Evolutionary conservation across 2,329 filamentous ascomycete genomes (phyloP), one percentile per base, ranked within the genome.

Genomic region (Ophiostoma australiae): DNA sequence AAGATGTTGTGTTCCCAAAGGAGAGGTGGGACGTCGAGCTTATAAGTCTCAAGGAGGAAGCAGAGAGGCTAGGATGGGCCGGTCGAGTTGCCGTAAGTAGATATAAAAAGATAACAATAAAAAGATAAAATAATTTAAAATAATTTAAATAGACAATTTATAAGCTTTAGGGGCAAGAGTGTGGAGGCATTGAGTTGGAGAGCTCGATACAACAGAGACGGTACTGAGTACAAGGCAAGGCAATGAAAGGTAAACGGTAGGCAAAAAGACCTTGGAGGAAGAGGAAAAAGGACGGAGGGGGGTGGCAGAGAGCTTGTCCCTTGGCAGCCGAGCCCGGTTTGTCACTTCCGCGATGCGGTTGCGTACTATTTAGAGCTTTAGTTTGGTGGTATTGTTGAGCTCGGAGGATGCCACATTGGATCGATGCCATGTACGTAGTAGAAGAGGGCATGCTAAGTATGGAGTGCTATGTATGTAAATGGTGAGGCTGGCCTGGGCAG

Each of bases 321-420:
- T 70, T 66, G 66, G 66, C 70, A 35, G 66, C 66, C 70, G 52
- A 63, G 48, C 68, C 52, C 48, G 52, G 67, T 63, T 70, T 48
- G 69, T 61, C 65, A 27, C 52, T 39, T 35, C 44, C 69, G 41
- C 70, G 27, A 67, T 63, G 58, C 27, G n/a, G 48, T 55, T 61
- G 27, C 11, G 58, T 63, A 33, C n/a, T n/a, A 13, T 4, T 4
- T 27, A 27, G n/a, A 23, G 10, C 27, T 63, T 27, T 27, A 10
- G 52, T 58, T n/a, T 58, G 8, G 52, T 8, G 23, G 44, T 5
- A 20, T 17, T 48, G 44, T 27, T 27, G 52, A 23, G n/a, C 52
- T 58, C 52, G 52, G 52, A 58, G 52, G 17, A 58, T 58, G 52
- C 52, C 52, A 58, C n/a, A 27, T 58, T 58, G n/a, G 44, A 58